Base-by-base conservation (phyloP, 352 stramenopile species). In the Plasmopara halstedii region DNA sequence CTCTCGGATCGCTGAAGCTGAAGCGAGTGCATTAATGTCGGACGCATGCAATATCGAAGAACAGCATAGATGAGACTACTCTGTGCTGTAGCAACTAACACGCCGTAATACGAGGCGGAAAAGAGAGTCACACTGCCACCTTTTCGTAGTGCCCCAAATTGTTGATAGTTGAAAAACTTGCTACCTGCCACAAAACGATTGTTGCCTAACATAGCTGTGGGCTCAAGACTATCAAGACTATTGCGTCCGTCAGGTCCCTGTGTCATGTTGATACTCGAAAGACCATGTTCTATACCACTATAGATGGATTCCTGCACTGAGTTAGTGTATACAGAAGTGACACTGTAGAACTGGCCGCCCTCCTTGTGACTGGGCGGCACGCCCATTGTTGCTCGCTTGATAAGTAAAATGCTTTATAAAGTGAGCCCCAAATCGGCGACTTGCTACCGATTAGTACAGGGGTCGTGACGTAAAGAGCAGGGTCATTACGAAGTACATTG, bases 131-230 rank as follows among this genome's bases (percentile, higher is more conserved):
- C 67, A 34, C 65, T 55, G 17, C 76, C 73, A 36, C 76, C 76
- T 37, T 71, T 58, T 17, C 76, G 72, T 17, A 88, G 45, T 35
- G 70, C 70, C 26, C 74, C 76, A 59, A 83, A 88, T 45, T 79
- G 62, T 42, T 88, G 70, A 44, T 85, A 81, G 47, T 83, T 83
- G 50, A 82, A 86, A 45, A 84, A 83, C 43, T 86, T 74, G 39
- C 79, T 76, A 29, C 77, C 77, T 1, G 74, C 67, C 46, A 88
- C 69, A 58, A 73, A 73, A 14, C 64, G 53, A 41, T 73, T 70
- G 53, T 62, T 66, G 37, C 47, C 50, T 15, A 58, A 29, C 42
- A 66, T 49, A 25, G 40, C 56, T 27, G 45, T 42, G 25, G 50
- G 64, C 32, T 68, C 58, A 38, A 56, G 21, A 31, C 55, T 72